These are phyloP conservation scores for Leccinum arenicola DNA, from an alignment of 768 basidiomycete species.

Conservation along the genomic window DNA sequence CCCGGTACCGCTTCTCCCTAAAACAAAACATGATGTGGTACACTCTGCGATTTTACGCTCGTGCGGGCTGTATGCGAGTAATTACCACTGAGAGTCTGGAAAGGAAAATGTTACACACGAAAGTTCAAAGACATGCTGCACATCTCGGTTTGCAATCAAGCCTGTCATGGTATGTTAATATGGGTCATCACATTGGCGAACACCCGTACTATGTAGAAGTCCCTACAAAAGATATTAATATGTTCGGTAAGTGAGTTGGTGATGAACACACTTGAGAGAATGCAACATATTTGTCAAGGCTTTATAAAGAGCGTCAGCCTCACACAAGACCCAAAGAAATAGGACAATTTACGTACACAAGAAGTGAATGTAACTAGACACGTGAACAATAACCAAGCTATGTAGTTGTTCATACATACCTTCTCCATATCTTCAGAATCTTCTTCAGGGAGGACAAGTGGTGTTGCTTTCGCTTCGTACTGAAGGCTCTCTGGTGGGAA, in stretches of 20 bases:
- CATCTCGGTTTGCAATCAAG: slow-evolving; percentile 23
- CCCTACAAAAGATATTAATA: slow-evolving; percentile 26
- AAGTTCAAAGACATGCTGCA: slow-evolving; percentile 28
- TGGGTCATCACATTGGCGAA: not conserved
- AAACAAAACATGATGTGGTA: slow-evolving; percentile 57
- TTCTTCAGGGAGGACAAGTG: slow-evolving; percentile 40
- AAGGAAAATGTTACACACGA: slow-evolving; percentile 12
- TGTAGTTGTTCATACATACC: slow-evolving; percentile 29
- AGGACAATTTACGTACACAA: slow-evolving; percentile 43
- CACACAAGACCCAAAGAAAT: not conserved
- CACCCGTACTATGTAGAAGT: slow-evolving; percentile 18
- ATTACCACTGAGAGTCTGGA: slow-evolving; percentile 13
- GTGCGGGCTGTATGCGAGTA: slow-evolving; percentile 31
- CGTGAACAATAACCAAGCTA: not conserved
- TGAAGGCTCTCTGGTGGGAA: slow-evolving; percentile 42
- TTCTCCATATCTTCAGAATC: slow-evolving; percentile 49
- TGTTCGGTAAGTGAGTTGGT: slow-evolving; percentile 31
- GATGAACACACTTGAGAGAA: slow-evolving; percentile 26
- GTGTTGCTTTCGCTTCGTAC: slow-evolving; percentile 10
- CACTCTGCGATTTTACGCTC: slow-evolving; percentile 62
- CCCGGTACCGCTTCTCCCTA: slow-evolving; percentile 77
- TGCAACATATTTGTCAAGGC: slow-evolving; percentile 29
- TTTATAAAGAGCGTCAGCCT: slow-evolving; percentile 44
- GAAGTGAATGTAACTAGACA: slow-evolving; percentile 51
- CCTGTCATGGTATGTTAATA: slow-evolving; percentile 10